These are phyloP conservation scores for Wallacemonas sp. DNA, from an alignment of 208 protist genomes.

Conservation along the genomic window DNA sequence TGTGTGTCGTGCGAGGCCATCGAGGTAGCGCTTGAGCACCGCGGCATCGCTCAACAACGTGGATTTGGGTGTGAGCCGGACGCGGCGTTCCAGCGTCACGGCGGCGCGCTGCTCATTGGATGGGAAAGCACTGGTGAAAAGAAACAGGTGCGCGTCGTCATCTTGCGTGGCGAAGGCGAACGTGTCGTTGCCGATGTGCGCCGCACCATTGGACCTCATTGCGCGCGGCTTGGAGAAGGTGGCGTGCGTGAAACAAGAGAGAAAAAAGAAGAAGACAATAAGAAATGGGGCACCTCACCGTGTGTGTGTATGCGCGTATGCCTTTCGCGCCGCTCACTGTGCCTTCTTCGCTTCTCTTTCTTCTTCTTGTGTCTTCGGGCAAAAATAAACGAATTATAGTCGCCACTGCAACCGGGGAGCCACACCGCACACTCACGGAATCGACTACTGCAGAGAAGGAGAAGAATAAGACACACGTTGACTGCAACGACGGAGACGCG, in stretches of 20 bases:
- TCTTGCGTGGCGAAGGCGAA: constrained; percentile 58
- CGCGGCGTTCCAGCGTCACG: not conserved
- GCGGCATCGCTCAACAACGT: constrained; percentile 8
- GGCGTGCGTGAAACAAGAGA: too few species aligned
- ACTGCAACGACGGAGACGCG: not conserved
- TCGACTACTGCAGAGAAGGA: not conserved
- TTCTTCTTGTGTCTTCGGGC: not conserved
- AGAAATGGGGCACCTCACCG: not conserved
- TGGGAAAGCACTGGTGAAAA: constrained; percentile 63
- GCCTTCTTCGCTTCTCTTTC: constrained; percentile 10
- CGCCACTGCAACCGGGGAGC: too few species aligned
- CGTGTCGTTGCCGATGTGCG: constrained; percentile 80
- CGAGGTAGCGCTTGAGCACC: constrained; percentile 10
- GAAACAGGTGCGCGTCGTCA: constrained; percentile 31
- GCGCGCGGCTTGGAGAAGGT: not conserved
- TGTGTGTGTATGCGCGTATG: constrained; percentile 5
- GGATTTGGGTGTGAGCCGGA: constrained; percentile 14
- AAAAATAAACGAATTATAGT: not conserved
- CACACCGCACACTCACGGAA: too few species aligned
- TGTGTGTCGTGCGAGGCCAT: not conserved
- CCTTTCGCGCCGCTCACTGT: not conserved
- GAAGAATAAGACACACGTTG: not conserved
- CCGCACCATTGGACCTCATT: constrained; percentile 82
- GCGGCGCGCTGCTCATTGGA: not conserved
- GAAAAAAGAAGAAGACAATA: constrained; percentile 2